phyloP scores from a whole-genome alignment of 345 rosid species.

The Acer saccharum region DNA sequence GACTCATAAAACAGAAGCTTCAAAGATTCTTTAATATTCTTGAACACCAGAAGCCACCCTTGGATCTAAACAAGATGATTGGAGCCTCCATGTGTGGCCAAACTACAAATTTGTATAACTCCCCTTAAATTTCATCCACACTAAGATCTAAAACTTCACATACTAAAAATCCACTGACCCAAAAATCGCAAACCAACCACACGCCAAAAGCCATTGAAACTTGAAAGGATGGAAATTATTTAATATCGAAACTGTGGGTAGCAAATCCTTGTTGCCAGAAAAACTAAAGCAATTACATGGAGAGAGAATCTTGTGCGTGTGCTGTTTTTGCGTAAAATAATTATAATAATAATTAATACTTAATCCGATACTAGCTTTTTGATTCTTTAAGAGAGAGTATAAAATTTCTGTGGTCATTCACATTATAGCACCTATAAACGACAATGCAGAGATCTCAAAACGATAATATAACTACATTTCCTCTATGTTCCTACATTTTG shows the following conservation, averaged over 20 bases:
- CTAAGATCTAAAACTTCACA: not conserved
- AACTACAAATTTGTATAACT: not conserved
- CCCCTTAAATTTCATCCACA: not conserved
- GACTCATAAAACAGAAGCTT: not conserved
- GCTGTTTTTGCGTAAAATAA: no score
- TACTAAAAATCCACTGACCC: not conserved
- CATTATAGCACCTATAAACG: not conserved
- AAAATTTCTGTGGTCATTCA: not conserved
- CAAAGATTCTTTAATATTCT: not conserved
- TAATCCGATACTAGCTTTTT: not conserved
- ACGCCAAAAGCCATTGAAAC: not conserved
- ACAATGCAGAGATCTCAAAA: constrained; percentile 2
- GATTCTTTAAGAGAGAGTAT: not conserved
- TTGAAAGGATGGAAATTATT: no score
- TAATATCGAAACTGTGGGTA: not conserved
- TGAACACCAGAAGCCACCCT: not conserved
- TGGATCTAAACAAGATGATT: not conserved
- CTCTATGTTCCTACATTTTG: not conserved
- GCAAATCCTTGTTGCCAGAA: not conserved
- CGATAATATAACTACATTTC: not conserved
- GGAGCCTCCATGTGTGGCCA: not conserved
- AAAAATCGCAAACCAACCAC: not conserved
- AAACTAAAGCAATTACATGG: not conserved
- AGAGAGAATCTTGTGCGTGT: not conserved
- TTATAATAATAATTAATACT: no score